Conservation (phyloP, 208 protist species). For the Spongospora subterranea region DNA sequence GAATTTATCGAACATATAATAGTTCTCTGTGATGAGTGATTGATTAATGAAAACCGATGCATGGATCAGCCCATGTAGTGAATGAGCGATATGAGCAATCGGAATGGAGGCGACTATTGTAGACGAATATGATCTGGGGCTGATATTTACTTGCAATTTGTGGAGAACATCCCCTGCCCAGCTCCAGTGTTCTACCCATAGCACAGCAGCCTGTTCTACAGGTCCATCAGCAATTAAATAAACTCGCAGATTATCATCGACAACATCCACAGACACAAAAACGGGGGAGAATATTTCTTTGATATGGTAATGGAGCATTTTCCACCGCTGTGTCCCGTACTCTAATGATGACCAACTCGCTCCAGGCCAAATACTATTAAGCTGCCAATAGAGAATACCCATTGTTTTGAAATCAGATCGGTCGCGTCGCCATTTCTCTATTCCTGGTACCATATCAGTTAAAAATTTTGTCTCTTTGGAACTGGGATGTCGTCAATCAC, state of each 20-base stretch:
- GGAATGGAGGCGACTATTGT: no score
- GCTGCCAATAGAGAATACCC: slow-evolving; percentile 82
- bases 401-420: slow-evolving; percentile 68
- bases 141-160: background rate
- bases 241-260: background rate
- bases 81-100: background rate
- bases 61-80: background rate
- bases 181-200: background rate
- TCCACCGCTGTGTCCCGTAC: background rate
- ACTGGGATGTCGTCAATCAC: background rate
- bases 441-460: no score
- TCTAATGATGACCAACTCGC: slow-evolving; percentile 45
- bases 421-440: slow-evolving; percentile 72
- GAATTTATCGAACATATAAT: background rate
- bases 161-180: background rate
- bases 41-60: background rate
- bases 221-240: background rate
- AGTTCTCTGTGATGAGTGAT: background rate
- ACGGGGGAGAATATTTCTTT: background rate
- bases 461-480: background rate
- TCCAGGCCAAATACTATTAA: slow-evolving; percentile 75
- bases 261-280: background rate
- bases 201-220: background rate
- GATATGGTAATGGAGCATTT: slow-evolving; percentile 52
- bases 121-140: background rate